These are phyloP conservation scores for Mycena latifolia DNA, from an alignment of 768 basidiomycete species.

Conservation along the genomic window DNA sequence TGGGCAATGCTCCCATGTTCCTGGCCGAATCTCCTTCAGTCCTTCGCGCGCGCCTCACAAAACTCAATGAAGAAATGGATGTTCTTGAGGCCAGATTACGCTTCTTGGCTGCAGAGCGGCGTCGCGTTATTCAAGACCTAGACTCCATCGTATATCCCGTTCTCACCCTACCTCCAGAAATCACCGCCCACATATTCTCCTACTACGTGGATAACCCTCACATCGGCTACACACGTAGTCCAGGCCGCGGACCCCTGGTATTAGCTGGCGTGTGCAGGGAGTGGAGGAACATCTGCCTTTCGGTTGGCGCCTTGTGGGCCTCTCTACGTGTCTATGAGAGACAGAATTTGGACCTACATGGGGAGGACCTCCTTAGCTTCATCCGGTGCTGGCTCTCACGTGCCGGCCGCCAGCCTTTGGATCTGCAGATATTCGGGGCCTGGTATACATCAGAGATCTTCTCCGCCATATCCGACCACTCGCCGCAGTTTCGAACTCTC, in stretches of 20 bases:
- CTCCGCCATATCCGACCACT: not conserved
- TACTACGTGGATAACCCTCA: not conserved
- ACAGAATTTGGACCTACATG: not conserved
- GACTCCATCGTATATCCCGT: too few species aligned
- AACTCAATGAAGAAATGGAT: too few species aligned
- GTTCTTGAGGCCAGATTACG: too few species aligned
- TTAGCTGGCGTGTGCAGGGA: not conserved
- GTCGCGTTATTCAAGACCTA: not conserved
- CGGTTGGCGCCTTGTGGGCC: not conserved
- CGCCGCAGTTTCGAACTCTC: not conserved
- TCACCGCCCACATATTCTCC: not conserved
- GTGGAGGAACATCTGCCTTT: not conserved
- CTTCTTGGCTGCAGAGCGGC: too few species aligned
- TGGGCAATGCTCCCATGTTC: too few species aligned
- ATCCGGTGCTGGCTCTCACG: not conserved
- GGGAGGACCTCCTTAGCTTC: not conserved
- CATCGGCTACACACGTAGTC: not conserved
- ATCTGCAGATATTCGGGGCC: not conserved
- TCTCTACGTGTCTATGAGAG: not conserved
- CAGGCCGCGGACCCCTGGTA: not conserved
- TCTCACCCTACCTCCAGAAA: not conserved
- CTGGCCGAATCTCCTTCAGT: too few species aligned
- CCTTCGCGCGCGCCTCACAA: too few species aligned
- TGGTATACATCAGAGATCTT: not conserved
- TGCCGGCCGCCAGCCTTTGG: not conserved